Evolutionary conservation across 495 filamentous ascomycete species (phyloP), one percentile per base, ranked within the genome.

Genomic region (Podospora sp.): DNA sequence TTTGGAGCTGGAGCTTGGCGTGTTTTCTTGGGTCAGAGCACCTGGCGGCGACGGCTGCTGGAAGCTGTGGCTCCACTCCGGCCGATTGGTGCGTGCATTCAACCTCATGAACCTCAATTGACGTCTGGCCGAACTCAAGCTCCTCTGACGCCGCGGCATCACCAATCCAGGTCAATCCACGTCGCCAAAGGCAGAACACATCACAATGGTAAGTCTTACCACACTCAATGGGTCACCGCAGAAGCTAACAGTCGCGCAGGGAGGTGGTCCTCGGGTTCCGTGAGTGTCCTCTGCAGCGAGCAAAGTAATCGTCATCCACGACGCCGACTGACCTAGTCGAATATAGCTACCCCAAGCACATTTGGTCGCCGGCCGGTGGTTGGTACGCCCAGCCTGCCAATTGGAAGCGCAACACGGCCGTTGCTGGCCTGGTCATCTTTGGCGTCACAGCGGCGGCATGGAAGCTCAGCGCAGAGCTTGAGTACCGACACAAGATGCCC

Each of bases 301-400:
- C 20, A 61, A 53, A 73, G 50, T 27, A 51, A 73, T 65, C 66
- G 33, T 59, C 65, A 64, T 26, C 21, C 62, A 20, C 46, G 21
- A 35, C 50, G 25, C 25, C 26, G n/a, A 58, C 66, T 71, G 62
- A 63, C 63, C 66, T 29, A 57, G 64, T 40, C 67, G 33, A 60
- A 16, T 53, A 25, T 68, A 98, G 94, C 75, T 97, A 97, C 80
- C 95, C 95, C 75, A 97, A 97, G 84, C 93, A 99, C 84, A 91
- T 99, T 83, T 99, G 95, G 95, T 98, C 95, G 74, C 95, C 95
- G 66, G 85, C 95, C 65, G 95, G 95, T 83, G 95, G 95, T 74
- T 99, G 96, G 95, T 99, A 99, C 80, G 81, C 89, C 33, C 94
- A 93, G 77, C 95, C 95, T 11, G 82, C 83, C 69, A 99, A 99